Conservation (phyloP, 768 basidiomycete genomes). For the Paxillus rubicundulus region DNA sequence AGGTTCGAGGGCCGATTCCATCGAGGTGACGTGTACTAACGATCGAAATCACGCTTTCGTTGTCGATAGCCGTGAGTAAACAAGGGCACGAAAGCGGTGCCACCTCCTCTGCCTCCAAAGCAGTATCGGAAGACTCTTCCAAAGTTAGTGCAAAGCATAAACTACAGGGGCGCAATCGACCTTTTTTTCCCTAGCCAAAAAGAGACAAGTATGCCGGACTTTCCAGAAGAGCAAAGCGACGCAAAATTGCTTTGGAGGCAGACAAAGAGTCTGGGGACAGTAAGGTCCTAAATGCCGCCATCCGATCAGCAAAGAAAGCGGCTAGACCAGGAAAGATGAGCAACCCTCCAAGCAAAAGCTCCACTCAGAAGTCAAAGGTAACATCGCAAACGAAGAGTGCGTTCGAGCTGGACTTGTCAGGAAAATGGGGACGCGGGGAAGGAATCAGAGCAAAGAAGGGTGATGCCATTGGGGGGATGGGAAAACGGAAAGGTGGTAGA, state of each 20-base stretch:
- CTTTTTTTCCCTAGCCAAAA: conserved; percentile 50
- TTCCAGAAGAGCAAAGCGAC: conserved; percentile 81
- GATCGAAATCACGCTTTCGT: background rate
- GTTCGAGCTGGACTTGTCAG: conserved; percentile 63
- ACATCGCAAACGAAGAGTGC: conserved; percentile 34
- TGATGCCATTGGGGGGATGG: conserved; percentile 50
- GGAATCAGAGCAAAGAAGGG: conserved; percentile 65
- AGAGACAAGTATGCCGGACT: conserved; percentile 79
- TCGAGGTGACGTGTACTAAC: conserved; percentile 7
- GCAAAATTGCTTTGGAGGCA: conserved; percentile 82
- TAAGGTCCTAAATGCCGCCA: conserved; percentile 63
- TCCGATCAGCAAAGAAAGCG: conserved; percentile 85
- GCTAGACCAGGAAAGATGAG: conserved; percentile 75
- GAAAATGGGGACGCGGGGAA: conserved; percentile 44
- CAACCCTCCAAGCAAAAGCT: conserved; percentile 39
- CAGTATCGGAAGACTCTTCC: conserved; percentile 27
- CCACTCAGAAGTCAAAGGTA: conserved; percentile 29
- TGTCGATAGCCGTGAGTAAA: conserved; percentile 65
- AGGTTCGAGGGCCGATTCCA: conserved; percentile 45
- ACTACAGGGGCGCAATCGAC: conserved; percentile 5
- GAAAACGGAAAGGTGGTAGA: conserved; percentile 47
- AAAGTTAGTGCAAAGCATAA: conserved; percentile 37
- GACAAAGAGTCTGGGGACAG: conserved; percentile 62
- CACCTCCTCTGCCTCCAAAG: conserved; percentile 36
- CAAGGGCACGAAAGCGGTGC: conserved; percentile 64